Evolutionary conservation across 257 asterid species (phyloP), one percentile per base, ranked within the genome.

Genomic region (Solanum megistacrolobum): DNA sequence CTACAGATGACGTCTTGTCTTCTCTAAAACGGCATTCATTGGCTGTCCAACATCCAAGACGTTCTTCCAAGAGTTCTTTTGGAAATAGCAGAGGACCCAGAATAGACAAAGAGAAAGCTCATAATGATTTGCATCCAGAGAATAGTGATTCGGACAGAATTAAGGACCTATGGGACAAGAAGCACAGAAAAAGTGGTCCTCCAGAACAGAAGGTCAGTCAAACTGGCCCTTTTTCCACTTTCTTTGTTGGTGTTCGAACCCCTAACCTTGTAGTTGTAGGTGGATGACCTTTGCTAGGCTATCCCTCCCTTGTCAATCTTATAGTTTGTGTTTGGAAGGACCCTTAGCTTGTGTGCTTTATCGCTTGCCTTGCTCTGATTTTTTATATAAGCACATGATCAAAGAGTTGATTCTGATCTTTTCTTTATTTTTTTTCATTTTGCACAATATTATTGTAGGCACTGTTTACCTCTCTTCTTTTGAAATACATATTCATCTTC

Each of bases 191-290:
- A 86, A 88, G 92, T 88, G 96, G 97, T 88, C 98, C 98, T 85
- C 98, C 98, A 6, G 98, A 97, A 89, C 96, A 94, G 87, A 97
- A 97, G 98, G 99, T 95, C 88, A 86, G 89, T 86, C 78, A 76
- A 78, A 87, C 41, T 72, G 60, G 43, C 69, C 66, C 35, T 46
- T 75, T 86, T 43, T 32, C 58, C 36, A 55, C 78, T 83, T 79
- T 65, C 29, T 73, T 86, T 43, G 25, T 48, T 82, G 43, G 43
- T 29, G 69, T 66, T 82, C 20, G 11, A 52, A 82, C 29, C 69
- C 25, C 43, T 6, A 18, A 82, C 43, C 21, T 48, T 82, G 38
- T 82, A 32, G 86, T 46, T 82, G 69, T 36, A 48, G 86, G 66
- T 82, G 86, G 69, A 20, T 46, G 85, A 10, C 43, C 41, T 41